phyloP scores from a whole-genome alignment of 163 green algal species.

The Dunaliella salina region DNA sequence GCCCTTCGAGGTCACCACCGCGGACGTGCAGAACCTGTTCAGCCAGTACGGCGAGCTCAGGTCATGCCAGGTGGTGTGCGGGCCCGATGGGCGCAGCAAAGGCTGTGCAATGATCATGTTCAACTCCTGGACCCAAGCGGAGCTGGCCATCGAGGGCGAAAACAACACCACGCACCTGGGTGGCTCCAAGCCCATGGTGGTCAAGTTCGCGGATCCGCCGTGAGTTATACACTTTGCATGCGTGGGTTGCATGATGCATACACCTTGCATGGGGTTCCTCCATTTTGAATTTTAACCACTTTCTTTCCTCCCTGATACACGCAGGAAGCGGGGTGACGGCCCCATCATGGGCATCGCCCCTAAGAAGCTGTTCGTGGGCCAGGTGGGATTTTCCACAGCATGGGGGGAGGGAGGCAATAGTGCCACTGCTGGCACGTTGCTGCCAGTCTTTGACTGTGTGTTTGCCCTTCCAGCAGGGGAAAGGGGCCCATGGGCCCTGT shows the following conservation, averaged over 20 bases:
- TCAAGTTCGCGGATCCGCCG: slow-evolving; percentile 78
- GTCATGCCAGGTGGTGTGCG: slow-evolving; percentile 53
- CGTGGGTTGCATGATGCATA: background rate
- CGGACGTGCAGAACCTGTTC: slow-evolving; percentile 62
- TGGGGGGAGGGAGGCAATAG: no score
- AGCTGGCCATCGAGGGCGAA: slow-evolving; percentile 61
- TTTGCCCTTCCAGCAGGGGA: no score
- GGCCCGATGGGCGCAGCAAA: slow-evolving; percentile 54
- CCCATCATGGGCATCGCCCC: slow-evolving; percentile 70
- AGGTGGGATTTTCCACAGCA: slow-evolving; percentile 48
- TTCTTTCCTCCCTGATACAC: background rate
- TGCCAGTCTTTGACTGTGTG: no score
- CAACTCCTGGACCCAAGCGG: slow-evolving; percentile 60
- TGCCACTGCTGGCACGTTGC: no score
- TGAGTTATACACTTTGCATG: background rate
- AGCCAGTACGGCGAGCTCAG: slow-evolving; percentile 56
- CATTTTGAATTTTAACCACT: background rate
- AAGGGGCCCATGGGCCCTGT: no score
- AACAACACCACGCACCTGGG: slow-evolving; percentile 64
- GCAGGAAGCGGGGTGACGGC: slow-evolving; percentile 40
- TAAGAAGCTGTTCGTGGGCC: slow-evolving; percentile 85
- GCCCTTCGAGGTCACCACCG: slow-evolving; percentile 45
- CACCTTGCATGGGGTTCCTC: background rate
- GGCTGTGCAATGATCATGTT: slow-evolving; percentile 68
- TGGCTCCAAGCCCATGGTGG: slow-evolving; percentile 61